Percentiles rank a stretch among this genome's conserved stretches.
These are phyloP conservation scores for Phaseolus coccineus DNA, from an alignment of 331 rosid genomes.

Conservation along the genomic window DNA sequence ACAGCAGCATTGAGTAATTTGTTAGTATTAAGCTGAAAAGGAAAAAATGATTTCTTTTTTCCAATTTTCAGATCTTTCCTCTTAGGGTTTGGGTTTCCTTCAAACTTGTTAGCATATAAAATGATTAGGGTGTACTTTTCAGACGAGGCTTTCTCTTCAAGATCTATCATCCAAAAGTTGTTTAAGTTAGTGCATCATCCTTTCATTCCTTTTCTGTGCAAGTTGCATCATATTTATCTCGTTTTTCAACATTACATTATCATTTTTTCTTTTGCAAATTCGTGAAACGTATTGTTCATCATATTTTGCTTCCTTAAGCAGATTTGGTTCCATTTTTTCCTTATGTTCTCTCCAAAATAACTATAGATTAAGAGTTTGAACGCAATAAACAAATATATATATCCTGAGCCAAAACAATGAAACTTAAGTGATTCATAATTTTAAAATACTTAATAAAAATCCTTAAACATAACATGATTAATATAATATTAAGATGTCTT, in stretches of 20 bases:
- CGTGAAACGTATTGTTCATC: conserved; percentile 14
- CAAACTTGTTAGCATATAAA: neutral
- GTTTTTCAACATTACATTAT: neutral
- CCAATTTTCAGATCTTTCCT: neutral
- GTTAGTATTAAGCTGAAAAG: neutral
- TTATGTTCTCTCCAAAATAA: conserved; percentile 1
- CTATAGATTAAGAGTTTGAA: neutral
- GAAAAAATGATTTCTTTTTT: neutral
- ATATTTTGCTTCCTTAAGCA: conserved; percentile 11
- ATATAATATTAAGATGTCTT: too few species aligned
- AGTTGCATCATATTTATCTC: neutral
- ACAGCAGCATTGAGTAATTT: neutral
- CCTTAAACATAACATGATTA: too few species aligned
- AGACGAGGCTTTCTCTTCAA: too few species aligned
- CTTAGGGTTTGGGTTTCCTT: neutral
- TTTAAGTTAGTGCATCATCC: neutral
- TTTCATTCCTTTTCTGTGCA: neutral
- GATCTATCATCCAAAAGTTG: too few species aligned
- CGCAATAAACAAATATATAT: too few species aligned
- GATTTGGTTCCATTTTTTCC: too few species aligned
- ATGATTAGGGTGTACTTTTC: neutral
- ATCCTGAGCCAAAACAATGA: too few species aligned
- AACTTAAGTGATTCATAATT: too few species aligned
- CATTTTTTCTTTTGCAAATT: neutral
- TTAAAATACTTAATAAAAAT: too few species aligned